Evolutionary conservation across 495 filamentous ascomycete species (phyloP), one percentile per base, ranked within the genome.

Genomic region (Aspergillus nidulans): DNA sequence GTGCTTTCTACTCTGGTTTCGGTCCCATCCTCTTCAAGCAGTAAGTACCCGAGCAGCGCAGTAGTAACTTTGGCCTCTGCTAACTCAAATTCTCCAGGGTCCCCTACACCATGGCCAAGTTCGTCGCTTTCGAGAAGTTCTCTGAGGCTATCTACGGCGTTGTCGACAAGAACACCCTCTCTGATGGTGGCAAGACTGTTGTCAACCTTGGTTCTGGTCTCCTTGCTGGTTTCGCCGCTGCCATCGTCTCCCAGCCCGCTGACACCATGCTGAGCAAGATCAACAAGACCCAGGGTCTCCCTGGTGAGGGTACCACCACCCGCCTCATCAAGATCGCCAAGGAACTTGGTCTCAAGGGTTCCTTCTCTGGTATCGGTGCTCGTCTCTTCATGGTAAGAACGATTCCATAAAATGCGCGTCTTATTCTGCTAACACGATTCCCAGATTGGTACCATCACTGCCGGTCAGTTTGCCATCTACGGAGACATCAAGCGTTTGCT

Each of bases 251-350:
- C 42, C 94, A 98, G 79, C 92, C 94, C 64, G 94, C 94, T 69
- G 94, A 97, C 75, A 98, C 94, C 68, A 97, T 97, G 94, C 85
- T 98, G 64, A 87, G 81, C 80, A 97, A 97, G 85, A 98, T 98
- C 84, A 98, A 98, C 89, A 98, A 98, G 90, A 95, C 91, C 75
- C 90, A 89, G 77, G 94, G 94, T 74, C 78, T 85, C 43, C 94
- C 94, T 53, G 94, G 94, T 76, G 92, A 98, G 83, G 85, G 92
- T 70, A 98, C 91, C 67, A 87, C 85, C 61, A 81, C 76, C 75
- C 89, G 94, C 73, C 79, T 98, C 58, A 82, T 96, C 80, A 97
- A 97, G 87, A 97, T 97, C 70, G 91, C 75, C 60, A 89, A 88
- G 74, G 94, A 98, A 77, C 88, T 98, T 63, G 94, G 94, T 67